Evolutionary conservation across 768 basidiomycete species (phyloP), one percentile per base, ranked within the genome.

Genomic region (Tubosaeta sp.): DNA sequence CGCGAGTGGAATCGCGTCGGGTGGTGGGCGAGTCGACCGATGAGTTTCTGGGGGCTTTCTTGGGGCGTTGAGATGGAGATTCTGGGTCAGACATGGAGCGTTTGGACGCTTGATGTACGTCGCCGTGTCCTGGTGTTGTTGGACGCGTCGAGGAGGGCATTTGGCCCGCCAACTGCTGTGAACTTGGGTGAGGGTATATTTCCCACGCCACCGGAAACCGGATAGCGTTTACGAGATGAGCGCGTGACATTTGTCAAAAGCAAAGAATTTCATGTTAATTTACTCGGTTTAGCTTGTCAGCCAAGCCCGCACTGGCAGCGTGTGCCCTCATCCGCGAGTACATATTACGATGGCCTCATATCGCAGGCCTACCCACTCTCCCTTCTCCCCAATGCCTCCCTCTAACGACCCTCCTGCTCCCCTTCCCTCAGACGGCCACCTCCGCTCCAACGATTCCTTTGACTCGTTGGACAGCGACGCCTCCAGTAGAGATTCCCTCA

Each of bases 81-180:
- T 66, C 68, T 7, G 48, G 43, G 47, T 68, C 67, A n/a, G 63
- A 69, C 48, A 62, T 58, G 37, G 50, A 0, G 41, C 59, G 54
- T 32, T 69, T 71, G 5, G 43, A 37, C 11, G 13, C 25, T 4
- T 57, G 43, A 0, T 46, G 22, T 2, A 25, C 10, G 43, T 35
- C 49, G n/a, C 54, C 62, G 2, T 53, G 59, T 8, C 51, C 65
- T 14, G 63, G 50, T 31, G 55, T 52, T 17, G 48, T 45, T 44
- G 55, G 46, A 50, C 59, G 52, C 54, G 67, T 58, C 57, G 59
- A 56, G 34, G 63, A 48, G 54, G 67, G 64, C 64, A 69, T 68
- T 34, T 43, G 25, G 29, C 35, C 10, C 35, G 43, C 37, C 29
- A n/a, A 22, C 41, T 27, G 45, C 42, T 37, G 22, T 16, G 32